Evolutionary conservation across 805 yeast genomes (phyloP), one percentile per base, ranked within the genome.

Genomic region (Candida tallmaniae): DNA sequence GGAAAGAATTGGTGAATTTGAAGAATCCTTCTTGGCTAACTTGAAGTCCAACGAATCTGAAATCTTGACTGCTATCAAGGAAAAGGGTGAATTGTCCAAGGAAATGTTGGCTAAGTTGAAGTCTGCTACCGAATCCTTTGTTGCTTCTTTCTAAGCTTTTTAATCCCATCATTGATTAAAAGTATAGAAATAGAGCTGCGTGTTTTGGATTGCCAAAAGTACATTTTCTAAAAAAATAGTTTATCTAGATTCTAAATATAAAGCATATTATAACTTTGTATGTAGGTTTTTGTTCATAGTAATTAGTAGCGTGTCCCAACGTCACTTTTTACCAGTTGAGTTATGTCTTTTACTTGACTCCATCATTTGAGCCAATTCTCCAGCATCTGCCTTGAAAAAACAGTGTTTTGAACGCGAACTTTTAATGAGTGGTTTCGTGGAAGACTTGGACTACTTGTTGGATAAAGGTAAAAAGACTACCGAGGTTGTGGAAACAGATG

Each of bases 111-210:
- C 74, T 44, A 75, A 81, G 70, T 83, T 93, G 74, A 89, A 82
- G 80, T 50, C 83, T 62, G 94, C 88, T 58, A 84, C 97, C 57
- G 90, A 86, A 76, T 73, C 89, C 58, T 93, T 93, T 70, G 80
- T 83, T 65, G 83, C 95, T 62, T 79, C 97, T 62, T 90, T 89
- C 76, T 66, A 65, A 64, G 53, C 46, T 32, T 25, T 29, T 11
- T 7, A 20, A n/a, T n/a, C n/a, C n/a, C n/a, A n/a, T n/a, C n/a
- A n/a, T n/a, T 12, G 6, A 7, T 28, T 7, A 10, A 10, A 8
- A 24, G 12, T 24, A 8, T 24, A n/a, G n/a, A n/a, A n/a, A n/a
- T n/a, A n/a, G n/a, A n/a, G n/a, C n/a, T n/a, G n/a, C n/a, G n/a
- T n/a, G 23, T 20, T 20, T 7, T 7, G 23, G 23, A 7, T 20